Evolutionary conservation across 2,329 filamentous ascomycete species (phyloP), one percentile per base, ranked within the genome.

Genomic region (Aspergillus eucalypticola): DNA sequence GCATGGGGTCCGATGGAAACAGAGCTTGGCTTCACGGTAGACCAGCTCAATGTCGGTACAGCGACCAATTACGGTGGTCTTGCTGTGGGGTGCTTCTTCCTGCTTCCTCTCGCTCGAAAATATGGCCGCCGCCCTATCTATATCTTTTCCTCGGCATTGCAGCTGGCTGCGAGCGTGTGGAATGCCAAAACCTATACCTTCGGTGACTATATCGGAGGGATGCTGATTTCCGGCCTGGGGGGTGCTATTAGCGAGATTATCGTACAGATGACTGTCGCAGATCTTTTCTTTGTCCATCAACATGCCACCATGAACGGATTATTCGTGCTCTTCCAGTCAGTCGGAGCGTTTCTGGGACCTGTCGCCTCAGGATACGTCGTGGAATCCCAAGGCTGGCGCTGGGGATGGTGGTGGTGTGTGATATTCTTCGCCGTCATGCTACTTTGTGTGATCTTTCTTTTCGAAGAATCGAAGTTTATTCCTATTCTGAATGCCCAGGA

Each of bases 271-370:
- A 82, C 80, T 0, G 75, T 82, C 10, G 75, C 76, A 10, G 80
- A 83, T 62, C 56, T 83, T 46, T 83, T 79, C 67, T 83, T 83
- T 59, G 73, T 82, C 3, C 81, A 83, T 54, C 72, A 83, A 56
- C 73, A 78, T 19, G 81, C 77, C 0, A 68, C 73, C 2, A 79
- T 81, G 76, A 85, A 84, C 60, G 72, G 70, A 0, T 73, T 81
- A 10, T 84, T 81, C 60, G 69, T 80, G 58, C 78, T 73, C 69
- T 67, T 72, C 1, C 56, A 63, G 29, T 69, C 53, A 17, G 56
- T 73, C 50, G 69, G 72, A 15, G 67, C 71, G 1, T 78, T 72
- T 6, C 67, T 83, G 1, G 75, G 72, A 0, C 73, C 78, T 0
- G 68, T 79, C 4, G 64, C 63, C 1, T 68, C 67, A 1, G 73